phyloP scores from a whole-genome alignment of 75 land plant genomes.

The Picea sitchensis region DNA sequence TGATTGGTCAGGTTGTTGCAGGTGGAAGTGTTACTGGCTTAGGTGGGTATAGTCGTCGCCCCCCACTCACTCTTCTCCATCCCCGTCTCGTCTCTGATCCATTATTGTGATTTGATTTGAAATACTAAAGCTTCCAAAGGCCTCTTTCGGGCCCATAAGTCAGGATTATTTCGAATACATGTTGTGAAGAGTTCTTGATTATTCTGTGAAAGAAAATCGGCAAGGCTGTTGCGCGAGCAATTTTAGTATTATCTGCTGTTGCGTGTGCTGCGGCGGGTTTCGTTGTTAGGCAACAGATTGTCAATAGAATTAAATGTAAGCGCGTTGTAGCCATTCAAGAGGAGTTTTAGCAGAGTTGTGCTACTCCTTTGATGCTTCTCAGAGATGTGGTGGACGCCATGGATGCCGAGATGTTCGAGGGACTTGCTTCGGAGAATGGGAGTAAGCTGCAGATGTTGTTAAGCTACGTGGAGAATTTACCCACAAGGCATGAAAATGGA shows the following conservation, averaged over 20 bases:
- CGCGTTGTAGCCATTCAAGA: constrained; percentile 11
- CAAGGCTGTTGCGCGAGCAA: too few species aligned
- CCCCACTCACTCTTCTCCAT: too few species aligned
- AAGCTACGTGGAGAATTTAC: constrained; percentile 24
- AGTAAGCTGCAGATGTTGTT: constrained; percentile 38
- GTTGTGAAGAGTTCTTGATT: too few species aligned
- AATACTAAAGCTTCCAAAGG: too few species aligned
- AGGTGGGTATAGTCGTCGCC: too few species aligned
- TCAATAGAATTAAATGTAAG: constrained; percentile 10
- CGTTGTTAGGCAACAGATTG: constrained; percentile 16
- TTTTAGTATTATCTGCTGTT: neutral
- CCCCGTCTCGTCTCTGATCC: too few species aligned
- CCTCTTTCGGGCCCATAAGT: too few species aligned
- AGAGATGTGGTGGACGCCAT: constrained; percentile 31
- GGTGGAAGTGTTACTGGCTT: too few species aligned
- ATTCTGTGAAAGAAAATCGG: too few species aligned
- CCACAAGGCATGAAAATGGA: neutral
- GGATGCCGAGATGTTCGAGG: constrained; percentile 39
- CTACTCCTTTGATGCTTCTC: constrained; percentile 25
- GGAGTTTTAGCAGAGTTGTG: constrained; percentile 24
- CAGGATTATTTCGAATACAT: too few species aligned
- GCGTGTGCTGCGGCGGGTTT: constrained; percentile 27
- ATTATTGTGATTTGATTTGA: too few species aligned
- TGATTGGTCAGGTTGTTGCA: too few species aligned
- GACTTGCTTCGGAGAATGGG: constrained; percentile 34